A percentile compares a stretch with the other conserved stretches of the same genome.
Conservation (phyloP, 139 green algal species). For the Bryopsis sp. region DNA sequence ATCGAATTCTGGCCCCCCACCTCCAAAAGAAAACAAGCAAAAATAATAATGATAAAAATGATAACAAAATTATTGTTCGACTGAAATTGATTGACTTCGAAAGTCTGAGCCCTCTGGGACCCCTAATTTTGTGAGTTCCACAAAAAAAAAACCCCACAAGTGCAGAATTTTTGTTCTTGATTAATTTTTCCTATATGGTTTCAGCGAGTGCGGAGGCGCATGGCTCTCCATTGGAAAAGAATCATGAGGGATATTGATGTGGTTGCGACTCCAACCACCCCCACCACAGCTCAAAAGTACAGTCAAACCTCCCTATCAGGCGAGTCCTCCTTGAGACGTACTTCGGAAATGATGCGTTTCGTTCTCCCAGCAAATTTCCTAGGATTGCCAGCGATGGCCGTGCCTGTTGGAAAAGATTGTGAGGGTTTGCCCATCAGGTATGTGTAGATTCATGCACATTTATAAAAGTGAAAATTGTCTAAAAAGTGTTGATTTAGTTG, state of each 20-base stretch:
- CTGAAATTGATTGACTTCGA: neutral
- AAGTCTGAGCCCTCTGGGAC: conserved; percentile 8
- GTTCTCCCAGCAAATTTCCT: conserved; percentile 41
- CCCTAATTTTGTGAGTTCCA: no score
- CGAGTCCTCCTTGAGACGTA: conserved; percentile 20
- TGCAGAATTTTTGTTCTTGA: neutral
- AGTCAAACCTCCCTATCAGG: conserved; percentile 19
- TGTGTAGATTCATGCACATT: neutral
- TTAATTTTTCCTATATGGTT: neutral
- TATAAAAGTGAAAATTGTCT: neutral
- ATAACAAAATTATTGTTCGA: neutral
- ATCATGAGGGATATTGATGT: conserved; percentile 32
- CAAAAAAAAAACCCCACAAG: conserved; percentile 36
- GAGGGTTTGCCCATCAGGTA: conserved; percentile 18
- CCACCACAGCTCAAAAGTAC: conserved; percentile 25
- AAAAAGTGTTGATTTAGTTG: neutral
- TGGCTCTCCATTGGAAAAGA: conserved; percentile 11
- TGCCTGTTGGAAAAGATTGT: conserved; percentile 40
- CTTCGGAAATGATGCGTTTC: conserved; percentile 19
- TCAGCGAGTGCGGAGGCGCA: conserved; percentile 4
- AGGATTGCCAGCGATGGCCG: conserved; percentile 53
- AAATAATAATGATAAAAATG: neutral
- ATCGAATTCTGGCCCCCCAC: neutral
- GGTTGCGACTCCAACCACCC: conserved; percentile 47
- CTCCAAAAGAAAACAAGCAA: neutral